These are phyloP conservation scores for Carex kokanica DNA, from an alignment of 176 grass and related monocot genomes.

Conservation along the genomic window DNA sequence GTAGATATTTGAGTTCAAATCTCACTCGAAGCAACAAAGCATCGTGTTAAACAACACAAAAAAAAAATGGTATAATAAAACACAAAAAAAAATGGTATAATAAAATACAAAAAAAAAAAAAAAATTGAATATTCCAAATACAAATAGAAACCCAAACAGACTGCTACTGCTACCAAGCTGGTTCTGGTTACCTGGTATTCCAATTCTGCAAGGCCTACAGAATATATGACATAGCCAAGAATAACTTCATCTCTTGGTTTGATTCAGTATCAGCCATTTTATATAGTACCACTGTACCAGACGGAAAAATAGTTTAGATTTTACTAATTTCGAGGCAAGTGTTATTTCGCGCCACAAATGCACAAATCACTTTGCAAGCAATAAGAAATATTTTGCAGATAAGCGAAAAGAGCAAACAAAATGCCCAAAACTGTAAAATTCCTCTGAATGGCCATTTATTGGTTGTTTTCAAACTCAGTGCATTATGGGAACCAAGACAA, in stretches of 20 bases:
- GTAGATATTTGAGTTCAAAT: no score
- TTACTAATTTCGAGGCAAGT: neutral
- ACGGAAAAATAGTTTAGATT: neutral
- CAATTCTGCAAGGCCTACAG: neutral
- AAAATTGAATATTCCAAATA: neutral
- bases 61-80: no score
- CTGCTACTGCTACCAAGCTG: neutral
- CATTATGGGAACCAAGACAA: neutral
- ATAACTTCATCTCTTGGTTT: neutral
- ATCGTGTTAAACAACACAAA: neutral
- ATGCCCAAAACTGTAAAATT: neutral
- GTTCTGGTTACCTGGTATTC: neutral
- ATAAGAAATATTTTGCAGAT: neutral
- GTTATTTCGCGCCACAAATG: neutral
- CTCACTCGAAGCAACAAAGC: no score
- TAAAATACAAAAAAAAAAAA: no score
- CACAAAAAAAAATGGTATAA: no score
- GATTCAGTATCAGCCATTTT: slow-evolving; percentile 15
- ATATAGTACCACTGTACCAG: neutral
- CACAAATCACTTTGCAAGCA: neutral
- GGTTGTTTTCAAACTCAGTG: neutral
- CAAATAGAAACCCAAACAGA: neutral
- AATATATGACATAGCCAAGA: slow-evolving; percentile 9
- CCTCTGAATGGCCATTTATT: slow-evolving; percentile 17
- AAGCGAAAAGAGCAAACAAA: neutral